phyloP scores from a whole-genome alignment of 257 asterid genomes.

The Solanum sejunctum region DNA sequence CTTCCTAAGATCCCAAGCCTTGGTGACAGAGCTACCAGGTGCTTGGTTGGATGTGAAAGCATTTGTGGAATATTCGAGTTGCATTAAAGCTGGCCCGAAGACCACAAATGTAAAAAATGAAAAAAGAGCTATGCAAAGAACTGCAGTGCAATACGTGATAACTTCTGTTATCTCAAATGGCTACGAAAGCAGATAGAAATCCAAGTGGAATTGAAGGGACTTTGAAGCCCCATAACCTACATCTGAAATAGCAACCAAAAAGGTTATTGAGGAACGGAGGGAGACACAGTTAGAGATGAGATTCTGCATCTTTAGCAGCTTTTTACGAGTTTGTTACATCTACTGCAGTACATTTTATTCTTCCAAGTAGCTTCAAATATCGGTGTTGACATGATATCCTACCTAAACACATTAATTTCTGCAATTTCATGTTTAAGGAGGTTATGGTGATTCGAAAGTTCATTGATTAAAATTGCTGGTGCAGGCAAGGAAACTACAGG shows the following conservation, averaged over 20 bases:
- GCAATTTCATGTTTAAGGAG: not conserved
- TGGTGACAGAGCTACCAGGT: not conserved
- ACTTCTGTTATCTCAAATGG: not conserved
- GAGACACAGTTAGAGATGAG: not conserved
- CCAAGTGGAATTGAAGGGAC: not conserved
- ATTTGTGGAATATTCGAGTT: not conserved
- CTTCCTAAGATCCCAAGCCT: not conserved
- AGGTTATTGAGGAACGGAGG: not conserved
- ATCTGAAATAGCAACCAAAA: not conserved
- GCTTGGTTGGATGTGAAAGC: not conserved
- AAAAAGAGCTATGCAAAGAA: not conserved
- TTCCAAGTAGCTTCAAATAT: not conserved
- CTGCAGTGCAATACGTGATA: not conserved
- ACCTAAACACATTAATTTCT: not conserved
- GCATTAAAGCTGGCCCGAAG: not conserved
- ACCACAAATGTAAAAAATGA: not conserved
- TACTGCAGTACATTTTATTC: not conserved
- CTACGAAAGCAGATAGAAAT: not conserved
- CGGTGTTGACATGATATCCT: not conserved
- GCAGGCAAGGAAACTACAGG: slow-evolving; percentile 95
- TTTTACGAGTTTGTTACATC: not conserved
- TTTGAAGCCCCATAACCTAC: not conserved
- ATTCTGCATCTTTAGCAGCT: not conserved
- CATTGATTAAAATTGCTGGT: not conserved
- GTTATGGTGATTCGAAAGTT: not conserved